Conservation (phyloP, 768 basidiomycete species). For the Trametes gibbosa region DNA sequence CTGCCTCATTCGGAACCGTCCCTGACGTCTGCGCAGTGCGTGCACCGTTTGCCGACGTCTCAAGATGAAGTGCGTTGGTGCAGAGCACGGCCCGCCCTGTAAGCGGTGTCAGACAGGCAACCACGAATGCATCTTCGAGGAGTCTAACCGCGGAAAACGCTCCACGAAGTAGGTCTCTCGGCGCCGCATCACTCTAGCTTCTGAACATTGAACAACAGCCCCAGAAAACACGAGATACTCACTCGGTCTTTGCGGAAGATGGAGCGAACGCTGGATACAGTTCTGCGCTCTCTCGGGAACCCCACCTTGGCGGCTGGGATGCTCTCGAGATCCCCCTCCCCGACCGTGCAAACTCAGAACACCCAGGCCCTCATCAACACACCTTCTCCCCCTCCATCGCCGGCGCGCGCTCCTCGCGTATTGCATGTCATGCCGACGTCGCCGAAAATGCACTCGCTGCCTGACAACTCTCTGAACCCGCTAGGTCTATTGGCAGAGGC, state of each 20-base stretch:
- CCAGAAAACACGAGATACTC: slow-evolving; percentile 80
- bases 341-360: slow-evolving; percentile 46
- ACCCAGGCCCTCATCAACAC: slow-evolving; percentile 54
- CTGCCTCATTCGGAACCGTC: neutral
- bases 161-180: slow-evolving; percentile 62
- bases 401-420: slow-evolving; percentile 39
- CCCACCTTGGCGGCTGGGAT: slow-evolving; percentile 76
- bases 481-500: slow-evolving; percentile 91
- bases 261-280: slow-evolving; percentile 91
- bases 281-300: slow-evolving; percentile 84
- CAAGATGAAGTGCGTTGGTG: slow-evolving; percentile 93
- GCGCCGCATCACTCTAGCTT: slow-evolving; percentile 17
- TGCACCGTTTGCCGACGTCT: slow-evolving; percentile 90
- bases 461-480: slow-evolving; percentile 91
- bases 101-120: slow-evolving; percentile 77
- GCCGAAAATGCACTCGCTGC: slow-evolving; percentile 86
- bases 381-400: slow-evolving; percentile 30
- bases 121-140: slow-evolving; percentile 95
- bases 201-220: slow-evolving; percentile 29
- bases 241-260: slow-evolving; percentile 84
- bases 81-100: slow-evolving; percentile 88
- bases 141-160: slow-evolving; percentile 92
- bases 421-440: slow-evolving; percentile 44
- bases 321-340: slow-evolving; percentile 80
- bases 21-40: slow-evolving; percentile 49